phyloP scores from a whole-genome alignment of 768 basidiomycete genomes.

The Psilocybe subaeruginosa region DNA sequence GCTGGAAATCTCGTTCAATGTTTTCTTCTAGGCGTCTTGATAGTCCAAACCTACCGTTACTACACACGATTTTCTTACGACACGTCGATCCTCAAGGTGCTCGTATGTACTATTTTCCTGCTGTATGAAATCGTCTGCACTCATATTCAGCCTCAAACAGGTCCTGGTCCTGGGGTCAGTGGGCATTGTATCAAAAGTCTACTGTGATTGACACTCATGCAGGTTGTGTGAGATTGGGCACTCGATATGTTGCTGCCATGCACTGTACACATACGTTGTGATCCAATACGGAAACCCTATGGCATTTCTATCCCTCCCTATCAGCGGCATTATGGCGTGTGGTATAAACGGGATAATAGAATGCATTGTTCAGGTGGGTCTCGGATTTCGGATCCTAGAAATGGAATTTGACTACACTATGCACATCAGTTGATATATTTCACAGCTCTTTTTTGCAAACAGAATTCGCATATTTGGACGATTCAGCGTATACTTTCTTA shows the following conservation, averaged over 20 bases:
- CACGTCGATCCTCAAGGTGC: not conserved
- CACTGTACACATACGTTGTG: not conserved
- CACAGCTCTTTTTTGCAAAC: conserved; percentile 9
- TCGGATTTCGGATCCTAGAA: not conserved
- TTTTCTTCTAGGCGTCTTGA: conserved; percentile 11
- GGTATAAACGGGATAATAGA: conserved; percentile 2
- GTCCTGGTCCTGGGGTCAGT: conserved; percentile 5
- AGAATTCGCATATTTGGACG: not conserved
- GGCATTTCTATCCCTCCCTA: not conserved
- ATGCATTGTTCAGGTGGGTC: conserved; percentile 5
- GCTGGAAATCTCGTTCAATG: conserved; percentile 5
- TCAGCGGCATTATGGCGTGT: not conserved
- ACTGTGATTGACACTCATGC: not conserved
- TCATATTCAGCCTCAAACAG: not conserved
- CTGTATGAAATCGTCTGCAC: too few relatives aligned
- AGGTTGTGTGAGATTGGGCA: conserved; percentile 9
- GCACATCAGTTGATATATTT: too few relatives aligned
- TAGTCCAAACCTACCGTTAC: conserved; percentile 12
- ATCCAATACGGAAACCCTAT: conserved; percentile 1
- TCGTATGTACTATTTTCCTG: not conserved
- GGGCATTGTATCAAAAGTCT: not conserved
- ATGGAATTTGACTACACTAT: too few relatives aligned
- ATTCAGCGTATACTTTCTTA: not conserved
- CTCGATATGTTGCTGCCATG: conserved; percentile 6
- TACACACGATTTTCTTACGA: conserved; percentile 7